A percentile compares a stretch with the other conserved stretches of the same genome.
These are phyloP conservation scores for Panaeolus papilionaceus DNA, from an alignment of 768 basidiomycete genomes.

Conservation along the genomic window DNA sequence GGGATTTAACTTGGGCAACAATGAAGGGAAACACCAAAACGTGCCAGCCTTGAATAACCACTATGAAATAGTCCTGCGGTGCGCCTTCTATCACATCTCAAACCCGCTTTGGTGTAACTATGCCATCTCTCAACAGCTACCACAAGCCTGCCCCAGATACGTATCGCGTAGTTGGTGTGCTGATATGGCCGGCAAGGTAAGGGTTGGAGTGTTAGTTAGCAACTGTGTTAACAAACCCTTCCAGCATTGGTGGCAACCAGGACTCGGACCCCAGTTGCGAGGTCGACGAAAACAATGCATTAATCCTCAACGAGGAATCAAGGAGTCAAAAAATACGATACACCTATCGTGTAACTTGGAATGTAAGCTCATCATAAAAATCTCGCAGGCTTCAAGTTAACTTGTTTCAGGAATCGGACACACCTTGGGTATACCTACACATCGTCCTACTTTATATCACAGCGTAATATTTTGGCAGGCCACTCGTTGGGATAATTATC, in stretches of 20 bases:
- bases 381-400: slow-evolving; percentile 15
- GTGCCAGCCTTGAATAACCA: slow-evolving; percentile 88
- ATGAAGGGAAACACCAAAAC: slow-evolving; percentile 61
- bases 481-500: slow-evolving; percentile 95
- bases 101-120: background rate
- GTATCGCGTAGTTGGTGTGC: slow-evolving; percentile 91
- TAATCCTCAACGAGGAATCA: slow-evolving; percentile 66
- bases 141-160: slow-evolving; percentile 72
- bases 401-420: slow-evolving; percentile 72
- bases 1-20: slow-evolving; percentile 91
- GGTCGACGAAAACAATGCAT: slow-evolving; percentile 42
- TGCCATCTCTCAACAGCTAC: slow-evolving; percentile 57
- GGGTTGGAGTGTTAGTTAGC: background rate
- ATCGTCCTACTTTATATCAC: background rate
- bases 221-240: slow-evolving; percentile 11
- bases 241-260: slow-evolving; percentile 71
- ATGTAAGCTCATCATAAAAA: slow-evolving; percentile 50
- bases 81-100: slow-evolving; percentile 20
- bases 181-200: slow-evolving; percentile 75
- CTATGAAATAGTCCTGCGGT: slow-evolving; percentile 87
- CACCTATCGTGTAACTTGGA: slow-evolving; percentile 89
- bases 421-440: slow-evolving; percentile 68
- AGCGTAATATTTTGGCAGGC: slow-evolving; percentile 57
- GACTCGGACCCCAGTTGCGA: slow-evolving; percentile 59
- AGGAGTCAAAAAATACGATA: slow-evolving; percentile 71